Percentiles rank a stretch among this genome's conserved stretches.
phyloP scores from a whole-genome alignment of 495 filamentous ascomycete genomes.

The Aspergillus ostianus region DNA sequence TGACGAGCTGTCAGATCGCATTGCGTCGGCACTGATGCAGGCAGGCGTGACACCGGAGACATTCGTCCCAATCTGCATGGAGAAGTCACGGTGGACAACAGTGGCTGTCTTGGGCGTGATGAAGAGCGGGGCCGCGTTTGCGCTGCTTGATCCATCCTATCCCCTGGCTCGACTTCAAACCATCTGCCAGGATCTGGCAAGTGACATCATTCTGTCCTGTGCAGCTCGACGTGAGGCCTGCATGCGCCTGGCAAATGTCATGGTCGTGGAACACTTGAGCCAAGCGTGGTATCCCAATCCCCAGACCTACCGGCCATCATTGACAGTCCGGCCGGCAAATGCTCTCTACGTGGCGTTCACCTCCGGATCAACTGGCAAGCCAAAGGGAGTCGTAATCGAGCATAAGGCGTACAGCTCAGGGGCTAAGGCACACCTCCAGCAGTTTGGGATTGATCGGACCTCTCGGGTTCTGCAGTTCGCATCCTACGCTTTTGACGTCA shows the following conservation, averaged over 20 bases:
- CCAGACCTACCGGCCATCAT: not conserved
- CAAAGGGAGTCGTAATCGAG: conserved; percentile 65
- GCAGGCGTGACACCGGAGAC: conserved; percentile 7
- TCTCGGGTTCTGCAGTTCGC: conserved; percentile 23
- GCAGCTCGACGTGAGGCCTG: not conserved
- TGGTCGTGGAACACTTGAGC: not conserved
- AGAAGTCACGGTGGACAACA: conserved; percentile 19
- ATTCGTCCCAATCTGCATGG: conserved; percentile 24
- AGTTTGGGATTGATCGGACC: not conserved
- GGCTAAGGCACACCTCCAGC: not conserved
- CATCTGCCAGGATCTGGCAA: conserved; percentile 1
- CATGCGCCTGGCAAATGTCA: not conserved
- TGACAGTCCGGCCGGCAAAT: not conserved
- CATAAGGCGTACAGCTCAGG: conserved; percentile 2
- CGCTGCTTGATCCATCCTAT: conserved; percentile 14
- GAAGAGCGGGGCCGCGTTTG: conserved; percentile 20
- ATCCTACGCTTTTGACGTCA: conserved; percentile 30
- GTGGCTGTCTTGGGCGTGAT: conserved; percentile 19
- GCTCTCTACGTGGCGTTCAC: conserved; percentile 60
- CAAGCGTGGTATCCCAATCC: not conserved
- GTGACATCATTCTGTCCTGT: not conserved
- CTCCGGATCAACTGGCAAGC: conserved; percentile 62
- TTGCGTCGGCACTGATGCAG: conserved; percentile 11
- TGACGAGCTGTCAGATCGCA: conserved; percentile 9
- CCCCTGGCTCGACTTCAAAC: conserved; percentile 14